Evolutionary conservation across 1,284 basidiomycete genomes (phyloP), one percentile per base, ranked within the genome.

Genomic region (Pseudozyma sp.): DNA sequence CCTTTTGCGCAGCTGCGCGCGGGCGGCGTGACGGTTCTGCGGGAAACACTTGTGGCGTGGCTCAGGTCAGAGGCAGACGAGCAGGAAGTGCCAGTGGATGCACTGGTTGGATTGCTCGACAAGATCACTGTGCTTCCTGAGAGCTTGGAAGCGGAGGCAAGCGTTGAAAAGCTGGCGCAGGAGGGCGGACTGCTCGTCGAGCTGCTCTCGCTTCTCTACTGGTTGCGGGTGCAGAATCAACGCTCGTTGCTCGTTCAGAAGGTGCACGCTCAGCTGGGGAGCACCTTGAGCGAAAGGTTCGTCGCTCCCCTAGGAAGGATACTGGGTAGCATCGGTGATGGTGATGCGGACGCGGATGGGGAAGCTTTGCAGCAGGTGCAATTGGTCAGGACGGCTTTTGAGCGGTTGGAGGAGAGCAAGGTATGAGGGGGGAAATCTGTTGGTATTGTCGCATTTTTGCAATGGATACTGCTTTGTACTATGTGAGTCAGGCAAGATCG

Each of bases 1-100:
- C 78, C 78, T 11, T 80, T 77, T 57, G 53, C 70, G 5, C 78
- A 80, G 53, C 31, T 80, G 47, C 68, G 64, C 0, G 65, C 69
- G 31, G 78, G 58, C 1, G 70, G 52, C 4, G 49, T 72, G 17
- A 56, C 68, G 10, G 62, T 76, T 14, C 39, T 76, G 29, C 60
- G 70, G 7, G 42, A 54, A 11, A 42, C 52, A 1, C 14, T 54
- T 14, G 31, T 13, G 8, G 42, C 33, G 2, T 54, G 52, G 52
- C 31, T 45, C n/a, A 19, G n/a, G 11, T 7, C 42, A 13, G 6
- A 24, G 6, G 31, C 13, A 17, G 35, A 19, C 5, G 37, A 46
- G n/a, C 55, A 50, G 7, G 40, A 24, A 9, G 45, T 57, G 0
- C 48, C 49, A 3, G n/a, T 50, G 2, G 40, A 46, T 5, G 34